A percentile compares a stretch with the other conserved stretches of the same genome.
Conservation (phyloP, 2,329 filamentous ascomycete species). For the Fusarium sp. region DNA sequence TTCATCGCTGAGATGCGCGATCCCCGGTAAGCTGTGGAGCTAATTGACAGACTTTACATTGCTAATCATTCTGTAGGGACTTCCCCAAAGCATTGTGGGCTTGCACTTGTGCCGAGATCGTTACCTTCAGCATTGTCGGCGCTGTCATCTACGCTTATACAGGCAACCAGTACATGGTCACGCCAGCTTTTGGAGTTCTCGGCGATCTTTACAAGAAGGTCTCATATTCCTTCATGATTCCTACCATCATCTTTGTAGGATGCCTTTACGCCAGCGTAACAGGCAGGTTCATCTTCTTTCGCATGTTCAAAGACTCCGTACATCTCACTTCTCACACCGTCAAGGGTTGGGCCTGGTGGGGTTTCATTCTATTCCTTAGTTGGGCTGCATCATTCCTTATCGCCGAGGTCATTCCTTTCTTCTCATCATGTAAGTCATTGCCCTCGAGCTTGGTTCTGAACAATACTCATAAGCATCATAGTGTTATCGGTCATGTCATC, state of each 20-base stretch:
- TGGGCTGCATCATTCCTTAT: constrained; percentile 90
- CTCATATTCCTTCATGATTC: constrained; percentile 93
- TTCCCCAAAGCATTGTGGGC: constrained; percentile 93
- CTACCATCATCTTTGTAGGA: constrained; percentile 90
- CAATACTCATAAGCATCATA: constrained; percentile 43
- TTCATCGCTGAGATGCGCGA: constrained; percentile 95
- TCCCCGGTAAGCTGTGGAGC: constrained; percentile 55
- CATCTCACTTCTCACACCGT: constrained; percentile 85
- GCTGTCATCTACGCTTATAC: constrained; percentile 84
- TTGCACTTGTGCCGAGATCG: constrained; percentile 86
- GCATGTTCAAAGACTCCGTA: constrained; percentile 79
- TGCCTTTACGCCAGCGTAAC: constrained; percentile 91
- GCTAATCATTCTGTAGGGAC: constrained; percentile 62
- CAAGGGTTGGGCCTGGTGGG: constrained; percentile 83
- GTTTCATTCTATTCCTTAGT: constrained; percentile 71
- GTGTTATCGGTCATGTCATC: constrained; percentile 79
- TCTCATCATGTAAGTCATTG: constrained; percentile 71
- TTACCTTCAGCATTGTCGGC: constrained; percentile 86
- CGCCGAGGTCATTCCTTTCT: constrained; percentile 92
- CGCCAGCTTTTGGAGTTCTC: constrained; percentile 87
- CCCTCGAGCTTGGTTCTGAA: accelerated
- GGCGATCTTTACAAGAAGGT: constrained; percentile 85
- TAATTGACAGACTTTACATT: accelerated
- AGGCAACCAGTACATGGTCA: constrained; percentile 87
- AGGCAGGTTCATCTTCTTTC: constrained; percentile 90